Base-by-base conservation (phyloP, 2,329 filamentous ascomycete genomes). In the Fusarium sp. region DNA sequence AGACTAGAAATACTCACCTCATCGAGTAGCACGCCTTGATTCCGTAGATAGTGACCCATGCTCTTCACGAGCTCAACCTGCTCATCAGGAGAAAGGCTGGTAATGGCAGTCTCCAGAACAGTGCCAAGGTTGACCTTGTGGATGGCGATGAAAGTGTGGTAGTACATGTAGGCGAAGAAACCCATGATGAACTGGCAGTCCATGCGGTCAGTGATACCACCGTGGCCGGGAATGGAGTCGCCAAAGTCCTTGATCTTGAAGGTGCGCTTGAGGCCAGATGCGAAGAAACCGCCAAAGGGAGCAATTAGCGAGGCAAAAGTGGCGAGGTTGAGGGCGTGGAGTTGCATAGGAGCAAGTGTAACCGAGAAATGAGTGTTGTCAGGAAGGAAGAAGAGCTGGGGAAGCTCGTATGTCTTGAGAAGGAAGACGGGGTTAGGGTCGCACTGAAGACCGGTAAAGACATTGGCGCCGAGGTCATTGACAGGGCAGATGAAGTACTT, bases 181-280 rank as follows among this genome's bases (percentile, higher is more conserved):
- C 97, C 97, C 97, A 99, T 99, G 87, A 98, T 98, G 86, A 99
- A 99, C 82, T 99, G 97, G 83, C 97, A 99, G 82, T 99, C 97
- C 96, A 99, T 98, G 72, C 97, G 94, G 82, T 99, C 97, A 18
- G 97, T 99, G 86, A 99, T 98, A 77, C 97, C 97, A 71, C 97
- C 97, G 80, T 99, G 97, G 25, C 97, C 97, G 2, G 97, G 97
- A 77, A 99, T 99, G 2, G 95, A 97, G 84, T 99, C 94, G 77
- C 97, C 97, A 85, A 99, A 99, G 86, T 99, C 97, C 88, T 99
- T 99, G 88, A 99, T 97, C 87, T 99, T 98, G 87, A 99, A 99
- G 5, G 96, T 98, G 34, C 97, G 94, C 90, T 99, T 99, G 67
- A 99, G 89, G 1, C 97, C 97, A 3, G 95, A 98, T 6, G 97